Evolutionary conservation across 257 asterid species (phyloP).

Genomic region (Solanum piurae): DNA sequence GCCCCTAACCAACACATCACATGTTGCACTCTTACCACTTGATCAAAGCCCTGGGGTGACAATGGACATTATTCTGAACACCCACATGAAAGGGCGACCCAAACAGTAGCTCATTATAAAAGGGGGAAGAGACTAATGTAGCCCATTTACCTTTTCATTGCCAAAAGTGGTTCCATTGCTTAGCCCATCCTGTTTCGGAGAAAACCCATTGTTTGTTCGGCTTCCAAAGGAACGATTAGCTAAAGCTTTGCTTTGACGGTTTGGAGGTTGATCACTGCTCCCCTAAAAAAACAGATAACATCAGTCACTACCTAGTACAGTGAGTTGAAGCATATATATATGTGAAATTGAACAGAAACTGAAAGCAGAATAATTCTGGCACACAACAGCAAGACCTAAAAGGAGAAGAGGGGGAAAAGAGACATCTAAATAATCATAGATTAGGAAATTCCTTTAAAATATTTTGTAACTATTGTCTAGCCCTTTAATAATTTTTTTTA

Average conservation of each 20-base stretch:
- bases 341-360: not conserved
- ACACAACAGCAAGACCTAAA: not conserved
- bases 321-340: not conserved
- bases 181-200: constrained; percentile 39
- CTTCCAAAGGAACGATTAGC: constrained; percentile 46
- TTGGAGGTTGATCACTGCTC: constrained; percentile 62
- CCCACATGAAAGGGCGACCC: not conserved
- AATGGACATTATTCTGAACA: not conserved
- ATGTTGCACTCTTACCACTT: not conserved
- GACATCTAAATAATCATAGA: not conserved
- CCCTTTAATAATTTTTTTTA: not conserved
- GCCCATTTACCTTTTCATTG: constrained; percentile 48
- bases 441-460: not conserved
- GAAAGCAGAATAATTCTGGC: not conserved
- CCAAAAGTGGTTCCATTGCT: constrained; percentile 49
- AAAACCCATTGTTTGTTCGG: constrained; percentile 40
- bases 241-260: constrained; percentile 45
- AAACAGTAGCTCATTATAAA: not conserved
- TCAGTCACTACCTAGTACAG: not conserved
- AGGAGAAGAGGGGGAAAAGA: not conserved
- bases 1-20: not conserved
- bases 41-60: not conserved
- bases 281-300: constrained; percentile 41
- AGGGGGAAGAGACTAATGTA: not conserved
- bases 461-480: not conserved